Conservation (phyloP, 495 filamentous ascomycete genomes). For the Aspergillus ellipticus region DNA sequence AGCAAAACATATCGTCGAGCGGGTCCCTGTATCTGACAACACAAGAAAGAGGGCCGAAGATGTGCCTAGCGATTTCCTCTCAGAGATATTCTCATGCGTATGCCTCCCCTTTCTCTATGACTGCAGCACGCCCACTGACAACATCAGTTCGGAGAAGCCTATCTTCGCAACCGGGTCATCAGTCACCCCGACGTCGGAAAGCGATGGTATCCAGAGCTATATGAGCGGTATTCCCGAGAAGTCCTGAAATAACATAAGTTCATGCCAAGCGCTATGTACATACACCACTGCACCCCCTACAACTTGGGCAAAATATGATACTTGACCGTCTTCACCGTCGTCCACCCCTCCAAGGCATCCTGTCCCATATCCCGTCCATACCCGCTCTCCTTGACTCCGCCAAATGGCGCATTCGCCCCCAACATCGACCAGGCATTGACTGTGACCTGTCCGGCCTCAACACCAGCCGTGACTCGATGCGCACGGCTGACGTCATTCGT, state of each 20-base stretch:
- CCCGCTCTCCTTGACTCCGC: slow-evolving; percentile 52
- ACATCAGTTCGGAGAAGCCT: slow-evolving; percentile 44
- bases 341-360: slow-evolving; percentile 26
- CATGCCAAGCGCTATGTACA: too few relatives aligned
- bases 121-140: neutral
- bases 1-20: slow-evolving; percentile 34
- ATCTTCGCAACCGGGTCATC: slow-evolving; percentile 74
- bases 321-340: slow-evolving; percentile 19
- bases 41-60: slow-evolving; percentile 38
- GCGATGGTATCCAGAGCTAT: slow-evolving; percentile 75
- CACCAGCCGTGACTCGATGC: slow-evolving; percentile 69
- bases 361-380: slow-evolving; percentile 51
- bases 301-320: neutral
- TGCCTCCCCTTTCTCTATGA: slow-evolving; percentile 10
- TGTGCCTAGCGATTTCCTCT: slow-evolving; percentile 43
- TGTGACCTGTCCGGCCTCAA: slow-evolving; percentile 63
- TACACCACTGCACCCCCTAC: neutral
- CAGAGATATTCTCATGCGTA: slow-evolving; percentile 39
- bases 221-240: slow-evolving; percentile 39
- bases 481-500: slow-evolving; percentile 71
- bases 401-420: slow-evolving; percentile 37
- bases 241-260: neutral
- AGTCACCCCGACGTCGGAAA: slow-evolving; percentile 88
- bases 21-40: slow-evolving; percentile 33
- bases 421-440: slow-evolving; percentile 26